phyloP scores from a whole-genome alignment of 1,139 yeast genomes.

The Trichomonascaceae sp. region DNA sequence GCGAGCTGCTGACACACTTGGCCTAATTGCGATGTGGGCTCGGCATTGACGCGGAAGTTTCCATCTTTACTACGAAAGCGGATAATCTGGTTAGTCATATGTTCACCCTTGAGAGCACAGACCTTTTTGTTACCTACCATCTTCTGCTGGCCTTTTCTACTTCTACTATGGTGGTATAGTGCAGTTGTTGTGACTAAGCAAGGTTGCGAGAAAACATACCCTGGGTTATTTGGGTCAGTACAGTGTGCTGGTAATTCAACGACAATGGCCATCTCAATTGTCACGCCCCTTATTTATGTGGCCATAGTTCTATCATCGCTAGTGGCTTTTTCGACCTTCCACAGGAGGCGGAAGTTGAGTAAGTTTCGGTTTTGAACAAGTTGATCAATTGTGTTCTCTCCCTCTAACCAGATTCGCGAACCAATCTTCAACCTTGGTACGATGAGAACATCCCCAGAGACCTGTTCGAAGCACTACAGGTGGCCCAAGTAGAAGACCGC shows the following conservation, averaged over 20 bases:
- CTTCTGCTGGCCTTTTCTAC: too few species aligned
- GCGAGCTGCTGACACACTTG: constrained; percentile 24
- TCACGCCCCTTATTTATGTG: constrained; percentile 74
- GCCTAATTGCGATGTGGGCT: constrained; percentile 35
- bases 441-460: constrained; percentile 57
- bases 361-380: constrained; percentile 7
- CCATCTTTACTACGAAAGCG: constrained; percentile 82
- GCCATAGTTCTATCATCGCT: constrained; percentile 59
- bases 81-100: constrained; percentile 30
- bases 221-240: too few species aligned
- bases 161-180: too few species aligned
- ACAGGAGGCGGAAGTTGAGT: constrained; percentile 45
- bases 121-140: too few species aligned
- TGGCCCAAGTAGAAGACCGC: constrained; percentile 23
- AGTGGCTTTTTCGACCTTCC: constrained; percentile 56
- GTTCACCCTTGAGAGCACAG: too few species aligned
- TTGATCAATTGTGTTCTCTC: not conserved
- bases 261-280: constrained; percentile 49
- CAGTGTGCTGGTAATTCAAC: too few species aligned
- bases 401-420: constrained; percentile 30
- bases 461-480: constrained; percentile 48
- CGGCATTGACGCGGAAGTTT: constrained; percentile 52
- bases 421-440: constrained; percentile 50
- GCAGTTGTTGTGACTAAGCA: too few species aligned
- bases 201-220: too few species aligned